Conservation (phyloP, 805 yeast genomes). For the Candida namnaoensis region DNA sequence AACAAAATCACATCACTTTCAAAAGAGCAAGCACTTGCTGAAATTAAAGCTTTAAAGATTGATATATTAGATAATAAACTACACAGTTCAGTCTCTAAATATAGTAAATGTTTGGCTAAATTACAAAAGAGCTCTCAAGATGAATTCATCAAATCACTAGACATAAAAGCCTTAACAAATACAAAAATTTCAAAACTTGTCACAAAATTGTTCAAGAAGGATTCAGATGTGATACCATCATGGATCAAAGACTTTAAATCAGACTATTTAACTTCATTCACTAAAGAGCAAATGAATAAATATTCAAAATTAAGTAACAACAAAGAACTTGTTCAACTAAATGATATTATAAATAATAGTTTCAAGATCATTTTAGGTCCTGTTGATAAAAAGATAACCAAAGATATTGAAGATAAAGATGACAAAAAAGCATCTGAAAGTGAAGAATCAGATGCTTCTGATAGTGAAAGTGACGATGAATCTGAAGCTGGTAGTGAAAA, state of each 20-base stretch:
- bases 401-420: slow-evolving; percentile 14
- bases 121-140: slow-evolving; percentile 7
- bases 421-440: slow-evolving; percentile 11
- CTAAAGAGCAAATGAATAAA: slow-evolving; percentile 15
- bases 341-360: slow-evolving; percentile 29
- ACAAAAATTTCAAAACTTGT: slow-evolving; percentile 13
- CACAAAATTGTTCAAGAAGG: slow-evolving; percentile 11
- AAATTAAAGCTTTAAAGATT: slow-evolving; percentile 35
- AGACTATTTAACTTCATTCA: slow-evolving; percentile 30
- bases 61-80: slow-evolving; percentile 40
- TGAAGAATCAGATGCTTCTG: slow-evolving; percentile 1
- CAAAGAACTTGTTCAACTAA: slow-evolving; percentile 37
- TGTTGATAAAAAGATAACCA: slow-evolving; percentile 13
- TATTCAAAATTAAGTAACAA: slow-evolving; percentile 35
- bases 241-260: slow-evolving; percentile 24
- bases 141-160: slow-evolving; percentile 13
- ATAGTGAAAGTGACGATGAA: slow-evolving; percentile 1
- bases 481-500: slow-evolving; percentile 10
- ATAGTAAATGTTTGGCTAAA: slow-evolving; percentile 28
- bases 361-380: slow-evolving; percentile 26
- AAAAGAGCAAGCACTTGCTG: slow-evolving; percentile 32
- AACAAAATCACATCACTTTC: slow-evolving; percentile 21
- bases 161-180: slow-evolving; percentile 15
- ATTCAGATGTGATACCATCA: slow-evolving; percentile 12
- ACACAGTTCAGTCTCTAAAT: slow-evolving; percentile 33